Percentiles rank a stretch among this genome's conserved stretches.
Conservation (phyloP, 495 filamentous ascomycete genomes). For the Copromyces sp. region DNA sequence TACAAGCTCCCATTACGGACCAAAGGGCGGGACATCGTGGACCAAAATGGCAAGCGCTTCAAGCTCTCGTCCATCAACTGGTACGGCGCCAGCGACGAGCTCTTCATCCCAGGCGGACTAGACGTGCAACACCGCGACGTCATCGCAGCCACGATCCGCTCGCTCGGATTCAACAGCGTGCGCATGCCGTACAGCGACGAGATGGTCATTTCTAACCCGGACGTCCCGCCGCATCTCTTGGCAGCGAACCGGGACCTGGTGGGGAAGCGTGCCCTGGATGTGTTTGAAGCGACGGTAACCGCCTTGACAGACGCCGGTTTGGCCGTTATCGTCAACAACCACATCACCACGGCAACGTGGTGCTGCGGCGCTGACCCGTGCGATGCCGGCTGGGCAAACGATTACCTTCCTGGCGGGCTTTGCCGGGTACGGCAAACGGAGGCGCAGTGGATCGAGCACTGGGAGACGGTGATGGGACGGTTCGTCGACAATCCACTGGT, state of each 20-base stretch:
- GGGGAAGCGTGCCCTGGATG: conserved; percentile 40
- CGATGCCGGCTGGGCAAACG: conserved; percentile 49
- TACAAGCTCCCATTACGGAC: conserved; percentile 43
- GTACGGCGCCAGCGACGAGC: conserved; percentile 52
- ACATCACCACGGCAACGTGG: conserved; percentile 52
- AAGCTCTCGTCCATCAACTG: conserved; percentile 52
- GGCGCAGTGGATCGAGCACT: conserved; percentile 48
- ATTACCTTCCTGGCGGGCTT: conserved; percentile 37
- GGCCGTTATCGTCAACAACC: conserved; percentile 51
- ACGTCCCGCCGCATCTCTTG: conserved; percentile 36
- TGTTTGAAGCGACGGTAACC: conserved; percentile 42
- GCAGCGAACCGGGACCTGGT: conserved; percentile 45
- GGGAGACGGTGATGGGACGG: conserved; percentile 46
- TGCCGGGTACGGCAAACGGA: conserved; percentile 47
- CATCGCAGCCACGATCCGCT: conserved; percentile 42
- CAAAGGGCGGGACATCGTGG: conserved; percentile 44
- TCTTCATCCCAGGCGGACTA: conserved; percentile 49
- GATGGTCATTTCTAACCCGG: conserved; percentile 45
- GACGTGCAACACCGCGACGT: conserved; percentile 45
- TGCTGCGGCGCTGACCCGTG: conserved; percentile 52
- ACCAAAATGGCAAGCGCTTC: conserved; percentile 38
- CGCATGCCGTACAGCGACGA: conserved; percentile 52
- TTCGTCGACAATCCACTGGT: conserved; percentile 42
- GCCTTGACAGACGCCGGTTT: conserved; percentile 46
- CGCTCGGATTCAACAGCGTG: conserved; percentile 53